These are phyloP conservation scores for Paratinospora sagittata DNA, from an alignment of 164 flowering plant genomes.

Conservation along the genomic window DNA sequence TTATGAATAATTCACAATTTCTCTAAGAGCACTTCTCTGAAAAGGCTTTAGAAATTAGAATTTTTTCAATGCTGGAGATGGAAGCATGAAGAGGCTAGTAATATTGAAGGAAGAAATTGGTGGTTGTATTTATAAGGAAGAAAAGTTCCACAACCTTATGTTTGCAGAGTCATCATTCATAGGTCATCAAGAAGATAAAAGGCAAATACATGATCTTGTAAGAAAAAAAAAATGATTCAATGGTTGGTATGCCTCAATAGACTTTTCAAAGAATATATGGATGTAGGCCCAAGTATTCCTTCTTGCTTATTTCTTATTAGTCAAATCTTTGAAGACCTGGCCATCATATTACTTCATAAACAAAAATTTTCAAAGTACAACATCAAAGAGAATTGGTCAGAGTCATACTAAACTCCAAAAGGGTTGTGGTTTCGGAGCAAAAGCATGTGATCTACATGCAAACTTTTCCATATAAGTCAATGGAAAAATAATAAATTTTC, in stretches of 20 bases:
- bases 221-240: neutral
- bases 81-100: no score
- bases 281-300: neutral
- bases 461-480: neutral
- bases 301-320: neutral
- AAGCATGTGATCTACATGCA: neutral
- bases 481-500: no score
- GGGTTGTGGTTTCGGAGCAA: neutral
- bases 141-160: slow-evolving; percentile 5
- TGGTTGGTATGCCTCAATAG: neutral
- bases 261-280: neutral
- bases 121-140: neutral
- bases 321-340: neutral
- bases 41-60: neutral
- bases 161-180: slow-evolving; percentile 13
- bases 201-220: neutral
- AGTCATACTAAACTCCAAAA: neutral
- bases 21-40: neutral
- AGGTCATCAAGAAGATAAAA: neutral
- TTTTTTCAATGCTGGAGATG: neutral
- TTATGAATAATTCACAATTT: neutral
- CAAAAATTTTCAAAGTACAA: neutral
- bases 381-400: neutral
- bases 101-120: neutral
- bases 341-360: no score